Evolutionary conservation across 177 flowering plant genomes (phyloP), one percentile per base, ranked within the genome.

Genomic region (Telopea speciosissima): DNA sequence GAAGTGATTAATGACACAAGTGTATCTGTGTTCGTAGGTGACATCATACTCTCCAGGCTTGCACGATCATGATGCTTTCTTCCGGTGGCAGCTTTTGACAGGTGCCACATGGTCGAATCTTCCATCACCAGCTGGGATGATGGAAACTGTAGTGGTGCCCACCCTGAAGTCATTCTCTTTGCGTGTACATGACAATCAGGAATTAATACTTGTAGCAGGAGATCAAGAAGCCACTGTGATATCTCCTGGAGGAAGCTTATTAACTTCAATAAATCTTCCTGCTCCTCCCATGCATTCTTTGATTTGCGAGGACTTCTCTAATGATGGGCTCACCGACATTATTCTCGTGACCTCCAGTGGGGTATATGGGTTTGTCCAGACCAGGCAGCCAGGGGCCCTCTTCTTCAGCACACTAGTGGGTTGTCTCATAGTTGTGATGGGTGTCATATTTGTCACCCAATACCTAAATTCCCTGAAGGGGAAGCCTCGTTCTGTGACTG

Each of bases 381-480:
- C 97, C 25, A 88, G 97, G 85, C 96, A 93, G 72, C 98, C 98
- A 1, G 98, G 99, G 8, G 99, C 98, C 71, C 86, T 96, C 69
- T 96, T 96, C 89, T 96, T 96, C 82, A 96, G 99, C 89, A 91
- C 92, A 3, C 81, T 96, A 31, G 90, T 93, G 8, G 99, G 99
- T 28, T 91, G 96, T 83, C 95, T 96, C 23, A 79, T 96, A 68
- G 73, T 96, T n/a, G 86, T 93, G 73, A 96, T 96, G 98, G 98
- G 89, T 52, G 91, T 90, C 65, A 82, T 96, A 52, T 91, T 96
- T 64, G 85, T 93, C 68, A 82, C 93, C 60, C 97, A 93, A 69
- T 88, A 93, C 85, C 69, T 93, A 69, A 91, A 87, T 75, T 89
- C 99, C 4, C 59, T 75, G 31, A 91, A 88, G 75, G 91, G 88